A percentile compares a stretch with the other conserved stretches of the same genome.
Conservation (phyloP, 1,284 basidiomycete species). For the Moesziomyces sp. region DNA sequence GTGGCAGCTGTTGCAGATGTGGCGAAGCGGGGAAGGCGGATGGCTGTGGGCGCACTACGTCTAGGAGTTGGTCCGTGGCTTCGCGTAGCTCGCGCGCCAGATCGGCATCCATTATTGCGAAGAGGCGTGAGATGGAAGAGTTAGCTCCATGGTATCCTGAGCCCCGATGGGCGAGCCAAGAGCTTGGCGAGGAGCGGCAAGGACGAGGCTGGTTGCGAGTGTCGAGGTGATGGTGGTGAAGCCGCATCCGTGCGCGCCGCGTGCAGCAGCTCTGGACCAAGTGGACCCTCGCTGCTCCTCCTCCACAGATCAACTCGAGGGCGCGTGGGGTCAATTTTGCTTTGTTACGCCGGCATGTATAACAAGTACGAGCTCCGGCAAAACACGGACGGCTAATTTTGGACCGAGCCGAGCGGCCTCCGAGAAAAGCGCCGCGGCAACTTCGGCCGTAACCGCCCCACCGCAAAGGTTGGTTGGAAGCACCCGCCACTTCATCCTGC, state of each 20-base stretch:
- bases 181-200: constrained; percentile 1
- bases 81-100: constrained; percentile 47
- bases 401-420: no score
- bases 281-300: neutral
- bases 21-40: constrained; percentile 12
- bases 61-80: constrained; percentile 47
- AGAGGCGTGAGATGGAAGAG: no score
- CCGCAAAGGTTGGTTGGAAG: no score
- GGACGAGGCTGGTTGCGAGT: neutral
- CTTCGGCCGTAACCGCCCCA: no score
- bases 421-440: no score
- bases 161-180: neutral
- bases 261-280: neutral
- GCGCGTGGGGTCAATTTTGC: no score
- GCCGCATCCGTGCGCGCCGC: neutral
- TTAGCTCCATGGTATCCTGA: neutral
- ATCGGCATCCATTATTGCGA: constrained; percentile 33
- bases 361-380: no score
- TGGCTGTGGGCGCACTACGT: constrained; percentile 19
- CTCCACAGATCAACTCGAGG: neutral
- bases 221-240: neutral
- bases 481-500: no score
- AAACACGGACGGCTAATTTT: no score
- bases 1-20: constrained; percentile 7
- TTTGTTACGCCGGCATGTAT: neutral